These are phyloP conservation scores for Russula abietina DNA, from an alignment of 768 basidiomycete genomes.

Conservation along the genomic window DNA sequence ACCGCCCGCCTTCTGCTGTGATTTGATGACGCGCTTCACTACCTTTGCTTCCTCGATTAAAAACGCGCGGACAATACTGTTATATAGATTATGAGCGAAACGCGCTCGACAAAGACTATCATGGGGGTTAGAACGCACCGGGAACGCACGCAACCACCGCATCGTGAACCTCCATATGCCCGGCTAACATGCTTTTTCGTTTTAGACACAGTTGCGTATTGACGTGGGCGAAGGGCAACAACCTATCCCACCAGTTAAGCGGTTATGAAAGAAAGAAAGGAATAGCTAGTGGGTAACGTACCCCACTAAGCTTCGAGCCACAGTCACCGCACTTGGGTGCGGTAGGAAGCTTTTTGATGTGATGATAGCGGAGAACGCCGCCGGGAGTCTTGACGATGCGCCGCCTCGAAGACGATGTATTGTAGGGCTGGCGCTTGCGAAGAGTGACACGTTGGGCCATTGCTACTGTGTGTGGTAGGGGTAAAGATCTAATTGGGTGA, in stretches of 20 bases:
- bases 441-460: constrained; percentile 99
- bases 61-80: constrained; percentile 95
- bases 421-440: constrained; percentile 97
- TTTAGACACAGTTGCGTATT: constrained; percentile 95
- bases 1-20: constrained; percentile 48
- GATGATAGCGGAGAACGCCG: constrained; percentile 96
- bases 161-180: constrained; percentile 97
- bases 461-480: constrained; percentile 22
- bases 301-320: constrained; percentile 87
- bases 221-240: constrained; percentile 90
- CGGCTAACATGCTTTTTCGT: constrained; percentile 94
- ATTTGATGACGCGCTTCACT: constrained; percentile 98
- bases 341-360: constrained; percentile 89
- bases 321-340: constrained; percentile 99
- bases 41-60: constrained; percentile 99
- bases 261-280: not conserved
- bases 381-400: constrained; percentile 97
- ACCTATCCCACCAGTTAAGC: constrained; percentile 44
- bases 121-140: constrained; percentile 48
- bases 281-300: constrained; percentile 39
- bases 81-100: not conserved
- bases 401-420: constrained; percentile 94
- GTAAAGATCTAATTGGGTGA: not conserved
- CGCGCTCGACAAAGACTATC: constrained; percentile 9
- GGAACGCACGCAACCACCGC: constrained; percentile 91